Evolutionary conservation across 371 early-diverging fungal species (phyloP).

Genomic region (Mortierella sp.): DNA sequence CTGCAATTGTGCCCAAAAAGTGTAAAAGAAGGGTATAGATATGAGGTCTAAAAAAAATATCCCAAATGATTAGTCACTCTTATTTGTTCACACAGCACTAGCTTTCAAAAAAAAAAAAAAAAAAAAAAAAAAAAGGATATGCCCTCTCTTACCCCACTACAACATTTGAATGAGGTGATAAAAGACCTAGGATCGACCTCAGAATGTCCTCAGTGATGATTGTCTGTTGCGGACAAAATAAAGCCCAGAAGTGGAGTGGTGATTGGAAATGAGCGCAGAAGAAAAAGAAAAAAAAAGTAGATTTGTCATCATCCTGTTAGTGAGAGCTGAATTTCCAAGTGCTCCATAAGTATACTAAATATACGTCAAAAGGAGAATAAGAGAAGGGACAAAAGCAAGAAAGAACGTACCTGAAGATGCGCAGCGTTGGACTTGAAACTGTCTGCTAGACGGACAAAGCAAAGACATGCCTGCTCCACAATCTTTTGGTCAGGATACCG

Average conservation of each 20-base stretch:
- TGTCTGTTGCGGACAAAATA: conserved; percentile 50
- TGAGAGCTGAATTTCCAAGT: no score
- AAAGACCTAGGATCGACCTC: conserved; percentile 27
- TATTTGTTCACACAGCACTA: not conserved
- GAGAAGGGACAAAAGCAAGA: not conserved
- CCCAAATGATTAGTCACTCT: not conserved
- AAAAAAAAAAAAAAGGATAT: not conserved
- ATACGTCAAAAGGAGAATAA: not conserved
- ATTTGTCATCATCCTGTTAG: not conserved
- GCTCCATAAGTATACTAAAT: conserved; percentile 24
- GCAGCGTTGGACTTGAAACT: conserved; percentile 65
- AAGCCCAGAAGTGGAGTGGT: not conserved
- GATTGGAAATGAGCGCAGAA: not conserved
- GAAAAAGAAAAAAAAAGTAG: not conserved
- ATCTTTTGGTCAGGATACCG: conserved; percentile 77
- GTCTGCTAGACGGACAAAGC: conserved; percentile 73
- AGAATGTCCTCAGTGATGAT: conserved; percentile 58
- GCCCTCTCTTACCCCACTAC: conserved; percentile 30
- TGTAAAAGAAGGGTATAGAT: conserved; percentile 72
- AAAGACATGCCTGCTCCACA: conserved; percentile 75
- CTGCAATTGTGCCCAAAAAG: conserved; percentile 67
- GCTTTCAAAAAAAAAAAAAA: not conserved
- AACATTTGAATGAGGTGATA: conserved; percentile 37
- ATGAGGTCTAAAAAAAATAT: conserved; percentile 48
- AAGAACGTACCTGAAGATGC: conserved; percentile 56